Base-by-base conservation (phyloP, 306 rosid genomes). In the Dalbergia cultrata region DNA sequence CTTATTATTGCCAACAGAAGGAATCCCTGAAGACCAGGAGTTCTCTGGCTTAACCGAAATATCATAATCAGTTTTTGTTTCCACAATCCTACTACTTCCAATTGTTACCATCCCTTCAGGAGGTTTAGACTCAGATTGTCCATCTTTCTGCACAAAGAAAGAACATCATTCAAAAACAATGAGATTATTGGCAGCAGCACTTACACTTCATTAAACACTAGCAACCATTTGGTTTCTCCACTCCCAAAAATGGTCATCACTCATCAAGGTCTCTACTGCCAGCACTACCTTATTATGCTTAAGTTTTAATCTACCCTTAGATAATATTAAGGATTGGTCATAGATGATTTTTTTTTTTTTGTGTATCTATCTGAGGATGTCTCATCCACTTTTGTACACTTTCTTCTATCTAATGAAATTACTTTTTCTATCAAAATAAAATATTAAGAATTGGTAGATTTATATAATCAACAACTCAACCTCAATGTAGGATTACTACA, bases 101-200 rank as follows among this genome's bases (percentile, higher is more conserved):
- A 53, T 59, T 60, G 82, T 74, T 77, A 70, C 86, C 52, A 80
- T 70, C 68, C 80, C 85, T 75, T 80, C 79, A 19, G 77, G 77
- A 58, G 86, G 75, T 81, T 83, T 80, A 33, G 80, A 53, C 45
- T 43, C 77, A 62, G 75, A 64, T 13, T 34, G 82, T 70, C 68
- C 71, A 81, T 79, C 92, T 80, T 75, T 83, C 97, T 90, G 93
- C 90, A 86, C 53, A 84, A 57, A 64, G 63, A 37, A 59, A 87
- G 16, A 86, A 67, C 26, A 58, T 43, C n/a, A 1, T 78, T 74
- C 8, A 44, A 68, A 62, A 53, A 31, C 13, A 67, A 63, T 8
- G 64, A 67, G 62, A 57, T 50, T 31, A 59, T 26, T 13, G 58
- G 68, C 37, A 57, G 70, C 66, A 35, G n/a, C 31, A 67, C 10